Percentiles rank a stretch among this genome's conserved stretches.
Conservation (phyloP, 139 green algal genomes). For the Zygnema circumcarinatum region DNA sequence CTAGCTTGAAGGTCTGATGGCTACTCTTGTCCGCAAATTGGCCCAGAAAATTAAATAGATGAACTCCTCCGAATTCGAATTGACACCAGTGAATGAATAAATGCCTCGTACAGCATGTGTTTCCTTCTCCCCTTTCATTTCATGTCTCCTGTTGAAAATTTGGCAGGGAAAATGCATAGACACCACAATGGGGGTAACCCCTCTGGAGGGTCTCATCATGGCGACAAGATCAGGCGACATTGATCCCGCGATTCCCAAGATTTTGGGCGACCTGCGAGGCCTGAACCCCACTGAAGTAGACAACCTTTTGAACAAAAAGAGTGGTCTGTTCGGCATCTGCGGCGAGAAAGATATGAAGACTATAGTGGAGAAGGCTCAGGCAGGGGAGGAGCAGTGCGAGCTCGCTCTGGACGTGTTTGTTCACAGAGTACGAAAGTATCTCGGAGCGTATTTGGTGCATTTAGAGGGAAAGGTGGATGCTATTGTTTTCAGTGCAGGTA, state of each 20-base stretch:
- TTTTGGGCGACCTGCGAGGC: constrained; percentile 61
- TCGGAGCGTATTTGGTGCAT: constrained; percentile 81
- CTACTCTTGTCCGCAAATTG: no score
- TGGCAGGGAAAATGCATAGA: constrained; percentile 72
- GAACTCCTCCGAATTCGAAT: no score
- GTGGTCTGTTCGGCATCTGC: constrained; percentile 71
- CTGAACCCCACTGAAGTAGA: constrained; percentile 65
- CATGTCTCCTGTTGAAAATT: no score
- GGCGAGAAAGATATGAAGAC: constrained; percentile 69
- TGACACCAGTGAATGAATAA: no score
- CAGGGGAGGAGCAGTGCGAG: constrained; percentile 61
- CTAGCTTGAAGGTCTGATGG: no score
- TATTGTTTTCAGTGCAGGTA: constrained; percentile 85
- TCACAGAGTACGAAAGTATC: constrained; percentile 84
- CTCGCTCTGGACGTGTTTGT: constrained; percentile 84
- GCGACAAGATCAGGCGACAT: constrained; percentile 74
- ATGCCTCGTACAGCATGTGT: no score
- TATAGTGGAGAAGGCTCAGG: constrained; percentile 66
- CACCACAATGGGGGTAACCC: constrained; percentile 86
- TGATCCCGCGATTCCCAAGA: constrained; percentile 74
- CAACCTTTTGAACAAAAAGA: constrained; percentile 86
- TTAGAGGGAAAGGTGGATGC: constrained; percentile 81
- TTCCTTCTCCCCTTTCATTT: no score
- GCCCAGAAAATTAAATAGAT: no score
- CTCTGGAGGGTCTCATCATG: constrained; percentile 76